A percentile compares a stretch with the other conserved stretches of the same genome.
phyloP scores from a whole-genome alignment of 495 filamentous ascomycete genomes.

The Cladorrhinum samala region DNA sequence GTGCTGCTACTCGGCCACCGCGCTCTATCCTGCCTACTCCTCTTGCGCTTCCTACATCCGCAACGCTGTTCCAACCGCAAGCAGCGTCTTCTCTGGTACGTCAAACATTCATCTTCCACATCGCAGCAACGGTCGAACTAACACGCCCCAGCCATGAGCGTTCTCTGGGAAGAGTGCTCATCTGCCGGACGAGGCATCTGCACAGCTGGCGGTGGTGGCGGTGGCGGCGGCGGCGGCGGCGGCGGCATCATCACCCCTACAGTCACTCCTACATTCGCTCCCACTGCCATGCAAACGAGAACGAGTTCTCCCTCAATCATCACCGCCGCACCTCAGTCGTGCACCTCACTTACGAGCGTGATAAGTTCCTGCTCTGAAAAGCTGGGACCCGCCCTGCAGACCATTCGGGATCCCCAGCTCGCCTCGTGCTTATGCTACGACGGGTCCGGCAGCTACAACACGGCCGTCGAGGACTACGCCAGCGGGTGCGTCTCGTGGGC shows the following conservation, averaged over 20 bases:
- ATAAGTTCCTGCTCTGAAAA: conserved; percentile 2
- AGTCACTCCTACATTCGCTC: too few species aligned
- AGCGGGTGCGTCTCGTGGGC: conserved; percentile 16
- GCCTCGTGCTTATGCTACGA: conserved; percentile 4
- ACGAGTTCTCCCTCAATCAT: neutral
- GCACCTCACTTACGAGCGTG: conserved; percentile 2
- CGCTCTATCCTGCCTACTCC: conserved; percentile 12
- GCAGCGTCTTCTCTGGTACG: conserved; percentile 7
- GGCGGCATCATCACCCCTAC: too few species aligned
- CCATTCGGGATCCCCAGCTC: neutral
- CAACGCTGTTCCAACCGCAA: conserved; percentile 3
- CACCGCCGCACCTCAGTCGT: neutral
- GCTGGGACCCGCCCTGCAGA: neutral
- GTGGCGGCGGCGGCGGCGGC: too few species aligned
- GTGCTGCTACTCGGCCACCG: conserved; percentile 15
- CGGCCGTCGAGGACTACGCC: conserved; percentile 19
- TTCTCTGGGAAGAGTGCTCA: neutral
- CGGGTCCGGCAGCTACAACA: conserved; percentile 13
- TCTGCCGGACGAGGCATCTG: neutral
- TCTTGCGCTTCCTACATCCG: conserved; percentile 22
- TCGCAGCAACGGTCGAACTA: neutral
- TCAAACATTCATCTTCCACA: neutral
- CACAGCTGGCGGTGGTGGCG: too few species aligned
- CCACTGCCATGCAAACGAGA: too few species aligned
- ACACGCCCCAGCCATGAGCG: neutral